These are phyloP conservation scores for Prunus padus DNA, from an alignment of 306 rosid genomes.

Conservation along the genomic window DNA sequence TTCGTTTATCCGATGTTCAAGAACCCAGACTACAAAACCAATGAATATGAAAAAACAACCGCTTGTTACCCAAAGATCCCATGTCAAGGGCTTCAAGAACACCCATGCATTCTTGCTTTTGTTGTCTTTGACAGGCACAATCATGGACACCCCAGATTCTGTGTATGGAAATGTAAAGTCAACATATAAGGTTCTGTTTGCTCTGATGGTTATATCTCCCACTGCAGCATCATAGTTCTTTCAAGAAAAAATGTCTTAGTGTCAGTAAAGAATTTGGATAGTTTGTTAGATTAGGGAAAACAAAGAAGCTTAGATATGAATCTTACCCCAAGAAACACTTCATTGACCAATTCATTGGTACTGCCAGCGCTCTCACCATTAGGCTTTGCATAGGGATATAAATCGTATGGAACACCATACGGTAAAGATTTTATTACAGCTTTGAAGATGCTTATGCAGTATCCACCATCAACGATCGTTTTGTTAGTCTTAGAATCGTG, in stretches of 20 bases:
- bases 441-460: conserved; percentile 21
- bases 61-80: conserved; percentile 22
- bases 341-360: conserved; percentile 23
- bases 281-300: not conserved
- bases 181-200: conserved; percentile 19
- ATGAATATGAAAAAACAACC: conserved; percentile 15
- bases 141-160: conserved; percentile 24
- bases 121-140: conserved; percentile 18
- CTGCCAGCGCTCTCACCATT: not conserved
- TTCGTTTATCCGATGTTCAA: conserved; percentile 27
- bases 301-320: not conserved
- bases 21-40: conserved; percentile 27
- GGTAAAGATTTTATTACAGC: conserved; percentile 17
- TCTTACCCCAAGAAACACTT: conserved; percentile 26
- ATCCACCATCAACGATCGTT: not conserved
- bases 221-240: conserved; percentile 32
- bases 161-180: conserved; percentile 40
- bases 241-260: not conserved
- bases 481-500: not conserved
- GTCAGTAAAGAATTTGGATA: not conserved
- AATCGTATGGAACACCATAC: conserved; percentile 7
- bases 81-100: conserved; percentile 29
- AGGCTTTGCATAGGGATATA: conserved; percentile 11
- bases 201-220: conserved; percentile 31
- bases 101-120: conserved; percentile 17